Evolutionary conservation across 495 filamentous ascomycete genomes (phyloP), one percentile per base, ranked within the genome.

Genomic region (Trichoderma virens): DNA sequence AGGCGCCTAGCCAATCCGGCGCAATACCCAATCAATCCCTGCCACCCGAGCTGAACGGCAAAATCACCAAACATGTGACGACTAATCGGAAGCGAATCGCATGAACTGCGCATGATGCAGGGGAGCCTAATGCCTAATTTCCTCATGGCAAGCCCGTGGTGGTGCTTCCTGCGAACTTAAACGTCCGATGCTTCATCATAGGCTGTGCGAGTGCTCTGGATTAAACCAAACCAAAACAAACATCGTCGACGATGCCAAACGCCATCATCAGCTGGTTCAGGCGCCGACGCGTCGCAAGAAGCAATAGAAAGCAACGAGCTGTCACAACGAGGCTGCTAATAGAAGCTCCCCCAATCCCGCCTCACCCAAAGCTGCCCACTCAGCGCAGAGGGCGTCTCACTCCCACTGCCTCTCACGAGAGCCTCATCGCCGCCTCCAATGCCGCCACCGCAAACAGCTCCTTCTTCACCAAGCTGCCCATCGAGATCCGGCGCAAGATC

Each of bases 401-500:
- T 2, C 59, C 59, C 16, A 35, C 31, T 13, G 30, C 59, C 4
- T 61, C 59, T 5, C 14, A 20, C 30, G 59, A 61, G 6, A 14
- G 20, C 59, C 59, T 61, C 31, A 18, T 35, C 56, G 0, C 56
- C 27, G 56, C 56, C 9, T 2, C 59, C 30, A 9, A 20, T 28
- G 62, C 20, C 23, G 59, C 59, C 59, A 61, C 59, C 25, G 65
- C 28, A 67, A 64, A 62, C 34, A 70, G 63, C 66, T 30, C 25
- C 20, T 59, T 66, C 61, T 70, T 70, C 61, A 28, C 32, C 28
- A 34, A 18, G 43, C 35, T 71, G 11, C 66, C 69, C 4, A 25
- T 54, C 0, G 67, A 69, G 60, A 30, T 69, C 16, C 69, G 69
- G 23, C 67, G 59, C 34, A 64, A 39, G 25, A 68, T 71, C 27